Base-by-base conservation (phyloP, 495 filamentous ascomycete species). In the Podospora sp. region DNA sequence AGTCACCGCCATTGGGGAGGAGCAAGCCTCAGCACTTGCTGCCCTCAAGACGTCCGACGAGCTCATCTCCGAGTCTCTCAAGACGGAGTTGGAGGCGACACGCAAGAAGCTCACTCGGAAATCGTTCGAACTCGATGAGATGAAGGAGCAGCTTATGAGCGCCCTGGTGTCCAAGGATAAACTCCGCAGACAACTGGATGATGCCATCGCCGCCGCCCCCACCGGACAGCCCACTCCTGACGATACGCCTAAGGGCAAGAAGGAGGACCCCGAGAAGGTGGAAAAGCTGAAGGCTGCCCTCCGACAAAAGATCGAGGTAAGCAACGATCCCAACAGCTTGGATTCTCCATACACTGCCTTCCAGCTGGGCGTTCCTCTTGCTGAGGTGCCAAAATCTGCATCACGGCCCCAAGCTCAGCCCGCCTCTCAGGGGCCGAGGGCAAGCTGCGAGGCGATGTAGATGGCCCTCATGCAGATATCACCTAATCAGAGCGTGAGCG, bases 161-260 rank as follows among this genome's bases (percentile, higher is more conserved):
- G 78, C 80, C 12, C 74, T 85, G n/a, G 73, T 87, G 27, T 79
- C 80, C 56, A 86, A 86, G 72, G 83, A 86, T 66, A 83, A 82
- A 67, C 78, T 86, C 26, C 78, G 79, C 50, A 82, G 84, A 65
- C 79, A 85, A 49, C 77, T 85, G 64, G 82, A 84, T 58, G 77
- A 78, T 21, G 69, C 71, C 9, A 51, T 73, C 18, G 69, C 71
- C 21, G 60, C 61, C 7, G 63, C 63, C 25, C 21, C 58, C 6
- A 60, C 50, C 20, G 68, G 59, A 12, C 68, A n/a, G 29, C 25
- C 24, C 61, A 63, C 55, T 36, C 60, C 66, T 26, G 60, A 66
- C 11, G 65, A 62, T 18, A 56, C 66, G 8, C 56, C 68, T 26
- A 83, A 81, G 65, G 71, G 75, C 55, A 79, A 64, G 67, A 83